Conservation (phyloP, 2,329 filamentous ascomycete species). For the Apiospora hydei region DNA sequence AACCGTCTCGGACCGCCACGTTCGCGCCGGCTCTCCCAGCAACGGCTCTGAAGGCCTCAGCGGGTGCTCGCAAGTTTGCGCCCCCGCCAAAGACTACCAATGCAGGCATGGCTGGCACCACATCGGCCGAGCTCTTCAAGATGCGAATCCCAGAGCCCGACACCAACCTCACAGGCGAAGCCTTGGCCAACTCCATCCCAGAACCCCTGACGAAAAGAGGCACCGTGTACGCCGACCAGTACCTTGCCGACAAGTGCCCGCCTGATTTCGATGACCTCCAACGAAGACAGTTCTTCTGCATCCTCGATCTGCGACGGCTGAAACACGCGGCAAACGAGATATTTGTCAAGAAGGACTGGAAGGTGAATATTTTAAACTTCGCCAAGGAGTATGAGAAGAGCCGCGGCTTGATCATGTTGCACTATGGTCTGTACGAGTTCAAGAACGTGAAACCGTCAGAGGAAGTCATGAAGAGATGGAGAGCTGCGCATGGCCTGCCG, state of each 20-base stretch:
- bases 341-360: slow-evolving; percentile 67
- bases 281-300: slow-evolving; percentile 68
- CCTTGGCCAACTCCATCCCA: slow-evolving; percentile 60
- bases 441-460: slow-evolving; percentile 67
- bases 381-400: slow-evolving; percentile 72
- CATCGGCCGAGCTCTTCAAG: slow-evolving; percentile 60
- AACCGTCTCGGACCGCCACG: slow-evolving; percentile 35
- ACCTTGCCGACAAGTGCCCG: slow-evolving; percentile 63
- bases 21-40: slow-evolving; percentile 41
- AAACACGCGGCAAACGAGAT: slow-evolving; percentile 69
- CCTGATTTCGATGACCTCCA: slow-evolving; percentile 65
- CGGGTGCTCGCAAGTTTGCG: slow-evolving; percentile 39
- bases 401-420: slow-evolving; percentile 65
- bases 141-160: slow-evolving; percentile 67
- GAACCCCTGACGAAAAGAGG: slow-evolving; percentile 58
- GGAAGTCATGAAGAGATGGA: slow-evolving; percentile 65
- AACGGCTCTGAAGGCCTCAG: slow-evolving; percentile 34
- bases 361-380: slow-evolving; percentile 67
- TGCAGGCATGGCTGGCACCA: slow-evolving; percentile 57
- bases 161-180: slow-evolving; percentile 62
- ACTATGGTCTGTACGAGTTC: slow-evolving; percentile 69
- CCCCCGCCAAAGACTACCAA: slow-evolving; percentile 49
- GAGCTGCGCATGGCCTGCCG: slow-evolving; percentile 61
- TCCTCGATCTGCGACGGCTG: slow-evolving; percentile 66
- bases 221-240: slow-evolving; percentile 68